Percentiles rank a stretch among this genome's conserved stretches.
Conservation (phyloP, 1,139 yeast species). For the Pichia sp. region DNA sequence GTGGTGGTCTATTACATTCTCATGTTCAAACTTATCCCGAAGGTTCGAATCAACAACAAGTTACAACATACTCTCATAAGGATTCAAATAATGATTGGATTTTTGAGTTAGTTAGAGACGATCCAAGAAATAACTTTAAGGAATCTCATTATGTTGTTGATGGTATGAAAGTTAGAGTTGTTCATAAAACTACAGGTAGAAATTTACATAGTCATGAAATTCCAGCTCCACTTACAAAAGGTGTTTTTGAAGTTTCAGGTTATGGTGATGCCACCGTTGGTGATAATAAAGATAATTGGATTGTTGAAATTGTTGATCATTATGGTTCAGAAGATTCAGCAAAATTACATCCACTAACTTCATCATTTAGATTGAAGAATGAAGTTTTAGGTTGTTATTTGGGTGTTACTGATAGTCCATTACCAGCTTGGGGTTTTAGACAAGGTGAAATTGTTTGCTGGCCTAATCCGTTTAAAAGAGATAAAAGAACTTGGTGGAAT, state of each 20-base stretch:
- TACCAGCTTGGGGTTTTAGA: constrained; percentile 98
- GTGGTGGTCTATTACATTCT: constrained; percentile 91
- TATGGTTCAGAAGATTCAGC: constrained; percentile 60
- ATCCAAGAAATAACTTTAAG: constrained; percentile 47
- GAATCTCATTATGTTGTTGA: constrained; percentile 54
- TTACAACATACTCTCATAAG: constrained; percentile 89
- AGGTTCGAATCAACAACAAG: constrained; percentile 95
- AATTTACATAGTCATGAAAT: constrained; percentile 86
- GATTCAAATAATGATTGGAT: constrained; percentile 90
- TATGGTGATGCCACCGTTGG: constrained; percentile 87
- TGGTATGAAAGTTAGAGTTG: constrained; percentile 70
- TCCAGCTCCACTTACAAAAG: constrained; percentile 69
- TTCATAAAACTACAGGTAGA: constrained; percentile 78
- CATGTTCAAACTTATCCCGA: constrained; percentile 91
- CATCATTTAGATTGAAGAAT: constrained; percentile 74
- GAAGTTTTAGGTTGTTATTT: constrained; percentile 73
- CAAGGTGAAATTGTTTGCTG: constrained; percentile 94
- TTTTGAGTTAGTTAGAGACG: constrained; percentile 66
- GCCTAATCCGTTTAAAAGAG: constrained; percentile 69
- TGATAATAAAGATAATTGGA: constrained; percentile 91
- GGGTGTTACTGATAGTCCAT: constrained; percentile 68
- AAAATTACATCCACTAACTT: constrained; percentile 77
- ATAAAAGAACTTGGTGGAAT: constrained; percentile 98
- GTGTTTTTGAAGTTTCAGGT: constrained; percentile 81
- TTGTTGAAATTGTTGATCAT: constrained; percentile 79